These are phyloP conservation scores for Strobilomyces confusus DNA, from an alignment of 768 basidiomycete genomes.

Conservation along the genomic window DNA sequence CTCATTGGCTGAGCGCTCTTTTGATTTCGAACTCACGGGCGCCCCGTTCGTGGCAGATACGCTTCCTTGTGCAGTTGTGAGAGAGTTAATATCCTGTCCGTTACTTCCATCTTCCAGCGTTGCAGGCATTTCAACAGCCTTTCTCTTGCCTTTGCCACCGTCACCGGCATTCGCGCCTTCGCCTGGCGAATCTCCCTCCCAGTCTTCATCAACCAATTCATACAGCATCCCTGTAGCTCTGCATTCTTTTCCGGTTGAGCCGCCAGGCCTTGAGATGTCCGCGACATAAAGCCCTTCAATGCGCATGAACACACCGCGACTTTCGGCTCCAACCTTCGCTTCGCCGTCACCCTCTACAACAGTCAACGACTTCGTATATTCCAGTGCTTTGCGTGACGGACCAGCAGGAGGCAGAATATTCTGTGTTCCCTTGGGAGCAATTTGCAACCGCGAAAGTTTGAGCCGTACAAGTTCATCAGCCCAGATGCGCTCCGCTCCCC, in stretches of 20 bases:
- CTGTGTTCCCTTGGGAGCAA: constrained; percentile 63
- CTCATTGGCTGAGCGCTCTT: constrained; percentile 21
- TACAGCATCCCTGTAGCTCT: constrained; percentile 72
- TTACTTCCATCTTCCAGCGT: constrained; percentile 4
- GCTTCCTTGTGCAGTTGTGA: constrained; percentile 12
- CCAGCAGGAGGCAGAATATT: constrained; percentile 61
- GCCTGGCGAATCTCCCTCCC: constrained; percentile 41
- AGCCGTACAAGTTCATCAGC: constrained; percentile 78
- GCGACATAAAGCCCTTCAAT: constrained; percentile 63
- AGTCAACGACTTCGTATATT: constrained; percentile 23
- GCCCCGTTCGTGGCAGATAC: constrained; percentile 18
- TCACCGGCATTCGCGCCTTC: constrained; percentile 3
- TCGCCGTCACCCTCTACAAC: constrained; percentile 5
- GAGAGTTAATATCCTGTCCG: neutral
- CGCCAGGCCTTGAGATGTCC: constrained; percentile 44
- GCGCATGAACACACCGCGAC: constrained; percentile 67
- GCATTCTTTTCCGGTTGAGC: constrained; percentile 49
- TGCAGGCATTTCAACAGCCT: constrained; percentile 25
- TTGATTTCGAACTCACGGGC: constrained; percentile 8
- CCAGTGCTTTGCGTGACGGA: constrained; percentile 35
- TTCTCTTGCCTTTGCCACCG: constrained; percentile 30
- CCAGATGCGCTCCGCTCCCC: constrained; percentile 90
- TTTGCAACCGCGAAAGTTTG: constrained; percentile 59
- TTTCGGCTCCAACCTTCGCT: constrained; percentile 22
- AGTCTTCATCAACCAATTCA: constrained; percentile 74